A percentile compares a stretch with the other conserved stretches of the same genome.
Conservation (phyloP, 78 protist species). For the Polysphondylium violaceum region DNA sequence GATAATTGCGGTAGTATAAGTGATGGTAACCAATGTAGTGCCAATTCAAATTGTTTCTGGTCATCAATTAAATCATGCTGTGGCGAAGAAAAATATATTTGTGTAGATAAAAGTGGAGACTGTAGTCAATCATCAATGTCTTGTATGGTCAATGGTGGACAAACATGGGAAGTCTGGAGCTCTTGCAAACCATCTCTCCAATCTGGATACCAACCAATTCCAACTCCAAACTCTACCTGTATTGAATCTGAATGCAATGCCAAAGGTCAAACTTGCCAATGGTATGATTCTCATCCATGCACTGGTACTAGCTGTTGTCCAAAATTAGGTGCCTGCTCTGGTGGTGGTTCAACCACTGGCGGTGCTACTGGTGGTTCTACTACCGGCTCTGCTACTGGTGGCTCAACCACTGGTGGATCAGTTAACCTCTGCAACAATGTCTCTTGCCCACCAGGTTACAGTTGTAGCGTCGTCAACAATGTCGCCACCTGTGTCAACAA, state of each 20-base stretch:
- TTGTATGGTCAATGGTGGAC: neutral
- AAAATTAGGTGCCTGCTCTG: neutral
- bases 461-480: neutral
- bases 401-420: slow-evolving; percentile 11
- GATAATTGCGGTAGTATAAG: too few relatives aligned
- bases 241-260: neutral
- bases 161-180: neutral
- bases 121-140: neutral
- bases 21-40: too few relatives aligned
- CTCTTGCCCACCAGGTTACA: neutral
- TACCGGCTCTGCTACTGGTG: neutral
- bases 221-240: slow-evolving; percentile 23
- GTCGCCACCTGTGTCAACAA: neutral
- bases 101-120: neutral
- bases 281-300: neutral
- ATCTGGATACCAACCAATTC: neutral
- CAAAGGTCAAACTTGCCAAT: neutral
- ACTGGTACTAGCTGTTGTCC: slow-evolving; percentile 45
- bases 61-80: too few relatives aligned
- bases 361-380: slow-evolving; percentile 6
- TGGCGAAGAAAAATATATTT: too few relatives aligned
- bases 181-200: neutral
- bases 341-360: slow-evolving; percentile 26
- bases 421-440: neutral
- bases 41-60: too few relatives aligned